A percentile compares a stretch with the other conserved stretches of the same genome.
Evolutionary conservation across 768 basidiomycete species (phyloP).

Genomic region (Kwoniella europaea): DNA sequence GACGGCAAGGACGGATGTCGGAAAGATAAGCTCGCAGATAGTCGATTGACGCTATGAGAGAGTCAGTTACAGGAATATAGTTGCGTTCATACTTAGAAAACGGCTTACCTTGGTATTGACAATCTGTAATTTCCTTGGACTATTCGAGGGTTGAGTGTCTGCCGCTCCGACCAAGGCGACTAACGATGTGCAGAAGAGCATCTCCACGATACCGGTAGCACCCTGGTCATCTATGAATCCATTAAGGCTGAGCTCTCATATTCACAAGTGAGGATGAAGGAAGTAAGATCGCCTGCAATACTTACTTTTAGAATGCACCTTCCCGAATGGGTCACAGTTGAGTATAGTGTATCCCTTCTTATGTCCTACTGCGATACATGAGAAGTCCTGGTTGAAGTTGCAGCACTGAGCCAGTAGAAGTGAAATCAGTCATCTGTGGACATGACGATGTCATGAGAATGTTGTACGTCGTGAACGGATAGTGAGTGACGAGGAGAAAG

Average conservation of each 20-base stretch:
- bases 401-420: constrained; percentile 43
- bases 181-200: constrained; percentile 98
- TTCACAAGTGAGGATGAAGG: background rate
- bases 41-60: constrained; percentile 82
- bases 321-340: constrained; percentile 96
- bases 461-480: background rate
- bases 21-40: constrained; percentile 98
- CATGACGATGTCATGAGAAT: too few relatives aligned
- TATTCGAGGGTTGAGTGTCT: constrained; percentile 79
- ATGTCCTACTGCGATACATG: constrained; percentile 94
- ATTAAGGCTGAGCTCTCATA: background rate
- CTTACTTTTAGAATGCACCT: constrained; percentile 93
- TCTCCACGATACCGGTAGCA: constrained; percentile 94
- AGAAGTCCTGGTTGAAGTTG: constrained; percentile 98
- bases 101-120: constrained; percentile 90
- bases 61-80: background rate
- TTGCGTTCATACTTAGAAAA: too few relatives aligned
- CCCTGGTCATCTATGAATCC: constrained; percentile 70
- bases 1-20: constrained; percentile 93
- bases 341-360: constrained; percentile 95
- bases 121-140: constrained; percentile 92
- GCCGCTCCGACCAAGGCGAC: constrained; percentile 96
- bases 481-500: background rate
- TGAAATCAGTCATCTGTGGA: background rate
- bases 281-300: constrained; percentile 27